Conservation (phyloP, 768 basidiomycete species). For the Suillus tomentosus region DNA sequence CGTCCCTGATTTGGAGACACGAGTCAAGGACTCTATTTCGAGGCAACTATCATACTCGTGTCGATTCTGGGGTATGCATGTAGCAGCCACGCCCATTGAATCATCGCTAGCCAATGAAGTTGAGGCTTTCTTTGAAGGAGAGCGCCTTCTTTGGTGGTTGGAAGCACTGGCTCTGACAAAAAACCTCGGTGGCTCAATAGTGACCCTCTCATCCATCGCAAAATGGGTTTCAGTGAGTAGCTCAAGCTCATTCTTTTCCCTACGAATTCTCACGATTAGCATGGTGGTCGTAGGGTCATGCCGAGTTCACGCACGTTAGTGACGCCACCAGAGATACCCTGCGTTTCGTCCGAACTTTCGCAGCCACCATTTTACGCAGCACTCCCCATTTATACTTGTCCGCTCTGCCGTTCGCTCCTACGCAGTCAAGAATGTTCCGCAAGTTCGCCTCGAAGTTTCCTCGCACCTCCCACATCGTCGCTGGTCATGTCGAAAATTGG, state of each 20-base stretch:
- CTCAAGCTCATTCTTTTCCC: background rate
- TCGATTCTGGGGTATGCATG: slow-evolving; percentile 34
- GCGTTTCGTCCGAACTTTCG: slow-evolving; percentile 19
- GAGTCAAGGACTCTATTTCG: slow-evolving; percentile 25
- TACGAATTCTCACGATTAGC: background rate
- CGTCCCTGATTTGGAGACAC: slow-evolving; percentile 15
- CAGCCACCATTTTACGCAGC: slow-evolving; percentile 17
- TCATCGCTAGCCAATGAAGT: slow-evolving; percentile 15
- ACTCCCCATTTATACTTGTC: slow-evolving; percentile 30
- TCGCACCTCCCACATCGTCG: background rate
- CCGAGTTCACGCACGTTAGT: background rate
- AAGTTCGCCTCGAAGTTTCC: slow-evolving; percentile 20
- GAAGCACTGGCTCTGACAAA: too few relatives aligned
- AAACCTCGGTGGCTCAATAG: too few relatives aligned
- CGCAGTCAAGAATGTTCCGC: slow-evolving; percentile 18
- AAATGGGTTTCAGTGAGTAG: too few relatives aligned
- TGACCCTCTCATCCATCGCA: too few relatives aligned
- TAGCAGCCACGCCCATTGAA: slow-evolving; percentile 12
- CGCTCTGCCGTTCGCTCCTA: slow-evolving; percentile 26
- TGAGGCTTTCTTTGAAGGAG: slow-evolving; percentile 21
- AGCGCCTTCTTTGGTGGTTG: slow-evolving; percentile 6
- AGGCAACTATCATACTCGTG: slow-evolving; percentile 33
- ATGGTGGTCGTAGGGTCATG: slow-evolving; percentile 5
- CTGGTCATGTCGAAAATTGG: slow-evolving; percentile 6
- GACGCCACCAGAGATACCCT: slow-evolving; percentile 8